Base-by-base conservation (phyloP, 2,329 filamentous ascomycete genomes). In the Nannizzia gypsea region DNA sequence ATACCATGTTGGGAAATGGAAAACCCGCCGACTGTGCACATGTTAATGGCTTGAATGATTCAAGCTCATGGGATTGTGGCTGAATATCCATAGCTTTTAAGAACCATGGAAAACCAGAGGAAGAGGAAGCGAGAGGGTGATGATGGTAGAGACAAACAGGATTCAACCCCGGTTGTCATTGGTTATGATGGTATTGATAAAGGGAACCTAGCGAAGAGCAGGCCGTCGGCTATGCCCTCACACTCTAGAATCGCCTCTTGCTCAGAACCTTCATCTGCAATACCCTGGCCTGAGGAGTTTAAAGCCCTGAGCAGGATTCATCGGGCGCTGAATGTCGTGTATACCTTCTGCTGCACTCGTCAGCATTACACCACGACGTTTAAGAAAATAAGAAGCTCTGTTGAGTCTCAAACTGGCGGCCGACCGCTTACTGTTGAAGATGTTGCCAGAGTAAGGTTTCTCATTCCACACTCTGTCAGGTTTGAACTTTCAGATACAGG, bases 331-430 rank as follows among this genome's bases (percentile, higher is more conserved):
- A 99, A 96, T 67, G 76, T 97, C 1, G 90, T 97, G 0, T 96
- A 90, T 67, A 97, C 93, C 0, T 97, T 99, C 70, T 95, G 90
- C 75, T 93, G 86, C 70, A 92, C 92, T 0, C 85, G 93, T 52
- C 96, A 95, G 70, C 89, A 97, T 67, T 80, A 97, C 28, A 85
- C 89, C 0, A 97, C 93, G 0, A 96, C 92, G 0, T 90, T 96
- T 65, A 88, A 93, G 15, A 96, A 87, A 4, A 88, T 99, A 54
- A 90, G 86, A 66, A 82, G 84, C 6, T 83, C 92, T 0, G 92
- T 97, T 0, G 90, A 96, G 72, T 83, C 82, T 0, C 90, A 96
- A 69, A 90, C 85, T 62, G 86, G 87, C 66, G 70, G 70, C 1
- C 81, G 83, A 24, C 77, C 84, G 17, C 73, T 99, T 46, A 78